These are phyloP conservation scores for Metarhizium brunneum DNA, from an alignment of 2,329 filamentous ascomycete species.

Conservation along the genomic window DNA sequence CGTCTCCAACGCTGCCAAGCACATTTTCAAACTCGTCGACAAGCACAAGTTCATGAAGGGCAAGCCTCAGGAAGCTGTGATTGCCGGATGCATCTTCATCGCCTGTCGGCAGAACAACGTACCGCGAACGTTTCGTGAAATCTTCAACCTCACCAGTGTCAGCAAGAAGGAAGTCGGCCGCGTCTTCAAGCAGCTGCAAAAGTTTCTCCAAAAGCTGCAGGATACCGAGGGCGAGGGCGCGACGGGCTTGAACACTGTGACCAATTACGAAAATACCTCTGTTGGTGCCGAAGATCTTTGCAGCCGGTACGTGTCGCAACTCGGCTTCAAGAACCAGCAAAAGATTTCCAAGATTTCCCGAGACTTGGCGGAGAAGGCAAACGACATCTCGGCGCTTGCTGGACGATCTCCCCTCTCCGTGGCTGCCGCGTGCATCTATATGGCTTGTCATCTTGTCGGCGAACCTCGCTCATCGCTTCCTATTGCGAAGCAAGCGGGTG, in stretches of 20 bases:
- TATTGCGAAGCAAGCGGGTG: slow-evolving; percentile 74
- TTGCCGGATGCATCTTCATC: slow-evolving; percentile 95
- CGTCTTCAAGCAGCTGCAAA: slow-evolving; percentile 88
- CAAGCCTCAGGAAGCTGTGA: slow-evolving; percentile 87
- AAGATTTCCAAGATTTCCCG: slow-evolving; percentile 72
- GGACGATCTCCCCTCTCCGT: slow-evolving; percentile 91
- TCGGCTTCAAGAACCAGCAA: slow-evolving; percentile 62
- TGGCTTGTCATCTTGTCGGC: slow-evolving; percentile 81
- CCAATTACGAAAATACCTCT: slow-evolving; percentile 65
- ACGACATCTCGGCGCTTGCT: slow-evolving; percentile 69
- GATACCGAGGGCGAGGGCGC: slow-evolving; percentile 42
- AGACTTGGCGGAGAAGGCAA: slow-evolving; percentile 69
- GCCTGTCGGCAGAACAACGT: slow-evolving; percentile 85
- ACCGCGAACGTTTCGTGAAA: slow-evolving; percentile 86
- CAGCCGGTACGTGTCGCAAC: slow-evolving; percentile 78
- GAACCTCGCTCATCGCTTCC: slow-evolving; percentile 74
- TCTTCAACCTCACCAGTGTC: slow-evolving; percentile 86
- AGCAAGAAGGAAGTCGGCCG: slow-evolving; percentile 95
- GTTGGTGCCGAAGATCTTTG: slow-evolving; percentile 80
- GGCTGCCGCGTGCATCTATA: slow-evolving; percentile 92
- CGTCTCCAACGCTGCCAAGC: slow-evolving; percentile 83
- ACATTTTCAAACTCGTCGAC: slow-evolving; percentile 89
- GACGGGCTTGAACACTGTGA: slow-evolving; percentile 44
- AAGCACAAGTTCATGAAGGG: slow-evolving; percentile 92
- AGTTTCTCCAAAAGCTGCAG: slow-evolving; percentile 70